A percentile compares a stretch with the other conserved stretches of the same genome.
These are phyloP conservation scores for Apiotrichum porosum DNA, from an alignment of 1,284 basidiomycete species.

Conservation along the genomic window DNA sequence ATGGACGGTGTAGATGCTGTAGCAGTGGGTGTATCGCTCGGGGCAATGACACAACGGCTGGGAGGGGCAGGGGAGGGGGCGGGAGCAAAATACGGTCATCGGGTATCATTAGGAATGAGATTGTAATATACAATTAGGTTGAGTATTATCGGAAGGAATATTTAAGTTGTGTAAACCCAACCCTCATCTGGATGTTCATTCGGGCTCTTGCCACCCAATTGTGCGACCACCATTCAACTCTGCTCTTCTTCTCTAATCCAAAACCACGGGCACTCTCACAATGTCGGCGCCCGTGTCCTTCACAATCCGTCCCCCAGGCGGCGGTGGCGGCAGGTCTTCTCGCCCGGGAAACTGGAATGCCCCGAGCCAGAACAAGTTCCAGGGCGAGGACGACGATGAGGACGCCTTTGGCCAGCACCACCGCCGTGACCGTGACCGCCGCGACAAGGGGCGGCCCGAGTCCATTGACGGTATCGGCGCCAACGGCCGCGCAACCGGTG, in stretches of 20 bases:
- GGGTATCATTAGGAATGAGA: no score
- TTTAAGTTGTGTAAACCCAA: no score
- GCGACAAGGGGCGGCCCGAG: constrained; percentile 53
- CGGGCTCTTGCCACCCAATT: constrained; percentile 2
- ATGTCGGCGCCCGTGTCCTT: constrained; percentile 47
- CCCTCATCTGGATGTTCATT: background rate
- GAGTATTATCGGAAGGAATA: no score
- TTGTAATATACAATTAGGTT: no score
- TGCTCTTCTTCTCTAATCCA: background rate
- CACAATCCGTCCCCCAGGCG: constrained; percentile 40
- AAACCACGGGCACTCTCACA: constrained; percentile 8
- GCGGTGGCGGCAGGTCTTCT: background rate
- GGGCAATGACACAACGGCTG: no score
- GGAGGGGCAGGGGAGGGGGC: background rate
- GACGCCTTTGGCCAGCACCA: background rate
- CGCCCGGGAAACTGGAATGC: constrained; percentile 13
- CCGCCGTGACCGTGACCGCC: background rate
- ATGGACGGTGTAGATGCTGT: background rate
- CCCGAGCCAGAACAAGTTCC: constrained; percentile 39
- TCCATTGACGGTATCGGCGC: constrained; percentile 64
- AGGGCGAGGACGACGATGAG: constrained; percentile 18
- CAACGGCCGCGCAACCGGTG: constrained; percentile 51
- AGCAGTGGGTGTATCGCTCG: background rate
- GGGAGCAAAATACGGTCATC: no score
- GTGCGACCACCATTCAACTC: background rate